Conservation (phyloP, 768 basidiomycete species). For the Collybia nuda region DNA sequence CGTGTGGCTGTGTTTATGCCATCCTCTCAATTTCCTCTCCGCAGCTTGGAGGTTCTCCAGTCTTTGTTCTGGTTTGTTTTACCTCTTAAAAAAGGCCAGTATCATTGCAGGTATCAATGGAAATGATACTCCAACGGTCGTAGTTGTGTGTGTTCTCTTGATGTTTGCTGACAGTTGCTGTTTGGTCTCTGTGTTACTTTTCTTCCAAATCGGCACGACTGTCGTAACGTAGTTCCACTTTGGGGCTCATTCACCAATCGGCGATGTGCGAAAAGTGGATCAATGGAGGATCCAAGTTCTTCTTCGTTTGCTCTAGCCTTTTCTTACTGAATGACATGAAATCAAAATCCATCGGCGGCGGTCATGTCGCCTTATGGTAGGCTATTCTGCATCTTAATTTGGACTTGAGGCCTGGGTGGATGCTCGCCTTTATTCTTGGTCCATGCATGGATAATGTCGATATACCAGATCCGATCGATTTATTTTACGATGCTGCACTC, state of each 20-base stretch:
- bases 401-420: too few species aligned
- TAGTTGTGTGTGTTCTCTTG: neutral
- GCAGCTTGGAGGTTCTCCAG: neutral
- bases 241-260: neutral
- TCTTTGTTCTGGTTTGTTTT: too few species aligned
- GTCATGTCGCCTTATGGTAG: too few species aligned
- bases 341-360: neutral
- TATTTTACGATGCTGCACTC: neutral
- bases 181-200: conserved; percentile 2
- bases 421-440: too few species aligned
- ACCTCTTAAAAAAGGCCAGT: too few species aligned
- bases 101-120: too few species aligned
- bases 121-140: neutral
- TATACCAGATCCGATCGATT: neutral
- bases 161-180: neutral
- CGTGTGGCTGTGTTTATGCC: conserved; percentile 15
- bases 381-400: too few species aligned
- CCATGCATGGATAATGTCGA: too few species aligned
- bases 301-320: neutral
- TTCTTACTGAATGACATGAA: neutral
- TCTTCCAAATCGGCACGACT: conserved; percentile 8
- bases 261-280: conserved; percentile 2
- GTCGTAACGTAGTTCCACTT: neutral
- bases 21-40: neutral
- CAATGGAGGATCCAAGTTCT: conserved; percentile 3